A percentile compares a stretch with the other conserved stretches of the same genome.
These are phyloP conservation scores for Fusarium fracticaudum DNA, from an alignment of 2,329 filamentous ascomycete species.

Conservation along the genomic window DNA sequence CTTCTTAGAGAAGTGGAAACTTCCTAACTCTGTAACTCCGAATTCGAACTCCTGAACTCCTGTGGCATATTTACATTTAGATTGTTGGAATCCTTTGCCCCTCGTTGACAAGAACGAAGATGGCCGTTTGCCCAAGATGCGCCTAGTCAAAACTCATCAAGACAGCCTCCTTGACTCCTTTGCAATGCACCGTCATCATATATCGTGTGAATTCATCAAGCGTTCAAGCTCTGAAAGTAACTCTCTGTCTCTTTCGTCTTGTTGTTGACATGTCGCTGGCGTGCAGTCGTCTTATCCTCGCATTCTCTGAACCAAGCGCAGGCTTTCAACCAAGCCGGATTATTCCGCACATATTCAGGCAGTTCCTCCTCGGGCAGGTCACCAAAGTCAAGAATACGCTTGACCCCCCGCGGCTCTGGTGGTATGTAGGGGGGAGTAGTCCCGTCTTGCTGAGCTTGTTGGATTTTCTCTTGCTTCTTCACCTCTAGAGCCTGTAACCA, in stretches of 20 bases:
- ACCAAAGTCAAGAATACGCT: conserved; percentile 48
- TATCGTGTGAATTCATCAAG: neutral
- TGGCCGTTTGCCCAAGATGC: neutral
- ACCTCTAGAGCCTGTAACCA: conserved; percentile 42
- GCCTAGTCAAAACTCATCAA: neutral
- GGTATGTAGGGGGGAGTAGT: conserved; percentile 33
- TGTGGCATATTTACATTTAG: neutral
- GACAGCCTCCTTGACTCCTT: neutral
- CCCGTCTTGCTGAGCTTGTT: conserved; percentile 13
- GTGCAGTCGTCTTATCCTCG: conserved; percentile 28
- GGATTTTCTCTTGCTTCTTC: conserved; percentile 16
- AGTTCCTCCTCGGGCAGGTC: conserved; percentile 52
- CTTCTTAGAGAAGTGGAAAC: neutral
- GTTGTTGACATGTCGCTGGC: conserved; percentile 18
- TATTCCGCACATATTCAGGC: conserved; percentile 55
- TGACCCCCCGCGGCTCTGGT: conserved; percentile 45
- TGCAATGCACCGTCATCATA: neutral
- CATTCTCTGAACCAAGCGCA: conserved; percentile 50
- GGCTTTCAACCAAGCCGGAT: conserved; percentile 57
- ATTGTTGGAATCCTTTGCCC: neutral
- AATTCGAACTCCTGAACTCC: neutral
- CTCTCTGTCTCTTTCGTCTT: conserved; percentile 37
- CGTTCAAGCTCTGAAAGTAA: conserved; percentile 22
- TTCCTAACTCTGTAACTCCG: neutral
- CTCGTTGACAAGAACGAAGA: neutral